Conservation (phyloP, 176 grass and related monocot species). For the Miscanthus lutarioriparius region DNA sequence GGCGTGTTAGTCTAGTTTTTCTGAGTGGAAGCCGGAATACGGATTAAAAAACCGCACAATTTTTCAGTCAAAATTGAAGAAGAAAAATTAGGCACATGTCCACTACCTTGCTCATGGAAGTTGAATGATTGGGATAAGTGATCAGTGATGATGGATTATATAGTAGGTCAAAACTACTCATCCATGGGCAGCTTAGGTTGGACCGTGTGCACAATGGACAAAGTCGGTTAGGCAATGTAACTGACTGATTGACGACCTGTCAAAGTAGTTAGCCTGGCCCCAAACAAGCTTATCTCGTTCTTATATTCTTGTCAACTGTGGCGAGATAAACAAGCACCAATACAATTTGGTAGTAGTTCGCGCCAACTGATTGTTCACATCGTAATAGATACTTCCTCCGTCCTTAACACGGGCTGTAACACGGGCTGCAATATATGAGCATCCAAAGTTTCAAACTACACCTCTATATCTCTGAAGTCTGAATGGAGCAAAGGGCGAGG, state of each 20-base stretch:
- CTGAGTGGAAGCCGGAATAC: too few relatives aligned
- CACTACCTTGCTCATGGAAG: background rate
- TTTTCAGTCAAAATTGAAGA: background rate
- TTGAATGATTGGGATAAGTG: background rate
- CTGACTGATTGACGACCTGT: background rate
- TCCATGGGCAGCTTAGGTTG: background rate
- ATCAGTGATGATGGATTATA: conserved; percentile 9
- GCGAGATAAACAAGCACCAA: background rate
- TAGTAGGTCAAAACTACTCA: background rate
- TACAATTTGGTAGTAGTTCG: background rate
- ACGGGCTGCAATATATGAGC: too few relatives aligned
- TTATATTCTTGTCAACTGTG: conserved; percentile 15
- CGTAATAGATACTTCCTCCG: too few relatives aligned
- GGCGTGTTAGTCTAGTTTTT: too few relatives aligned
- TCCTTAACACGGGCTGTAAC: too few relatives aligned
- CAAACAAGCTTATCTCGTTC: conserved; percentile 11
- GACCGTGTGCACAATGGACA: conserved; percentile 14
- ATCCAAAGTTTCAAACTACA: too few relatives aligned
- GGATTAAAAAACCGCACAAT: too few relatives aligned
- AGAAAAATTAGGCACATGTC: conserved; percentile 21
- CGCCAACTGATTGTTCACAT: background rate
- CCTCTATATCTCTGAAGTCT: too few relatives aligned
- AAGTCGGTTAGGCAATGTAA: conserved; percentile 28
- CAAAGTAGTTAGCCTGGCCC: conserved; percentile 19
- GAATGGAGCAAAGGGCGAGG: too few relatives aligned